Base-by-base conservation (phyloP, 2,329 filamentous ascomycete genomes). In the Ophiostoma ips region DNA sequence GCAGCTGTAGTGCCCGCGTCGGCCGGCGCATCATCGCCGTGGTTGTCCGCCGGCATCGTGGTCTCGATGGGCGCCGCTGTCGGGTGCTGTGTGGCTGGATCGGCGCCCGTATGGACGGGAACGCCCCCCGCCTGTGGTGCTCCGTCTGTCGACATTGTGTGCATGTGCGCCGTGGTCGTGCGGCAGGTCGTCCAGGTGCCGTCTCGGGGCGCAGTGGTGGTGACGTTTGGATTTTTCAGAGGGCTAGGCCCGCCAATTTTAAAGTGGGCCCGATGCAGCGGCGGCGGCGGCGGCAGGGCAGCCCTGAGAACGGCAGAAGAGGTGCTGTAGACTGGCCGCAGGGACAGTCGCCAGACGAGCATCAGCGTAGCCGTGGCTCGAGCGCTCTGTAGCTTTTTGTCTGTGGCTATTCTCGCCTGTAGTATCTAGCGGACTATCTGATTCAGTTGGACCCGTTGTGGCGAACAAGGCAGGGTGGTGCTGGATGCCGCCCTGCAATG, bases 21-120 rank as follows among this genome's bases (percentile, higher is more conserved):
- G 11, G 15, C 15, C 19, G 19, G 13, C 15, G 7, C 24, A 28
- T 57, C 59, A 50, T 57, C 58, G 24, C 53, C 60, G 30, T 63
- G 60, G 37, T 64, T 62, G 48, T 9, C 15, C 3, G 24, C 24
- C 5, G n/a, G n/a, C n/a, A n/a, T n/a, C n/a, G 24, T 28, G 8
- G 24, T 8, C 24, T 9, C 16, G 35, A n/a, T n/a, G 35, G n/a
- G 21, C 11, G 21, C 13, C 9, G 11, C 40, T 31, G 40, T 8
- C 38, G 24, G 21, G 38, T 16, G 13, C 37, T 40, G 18, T n/a
- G 8, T 16, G 9, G 19, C 16, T 37, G 19, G 37, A 6, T 64
- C 63, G 37, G 37, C 10, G 6, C 21, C 37, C 21, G 11, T 16
- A 2, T 11, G 38, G 13, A 21, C 15, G 28, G 38, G 21, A 8